These are phyloP conservation scores for Coemansia brasiliensis DNA, from an alignment of 192 early-diverging fungal species.

Conservation along the genomic window DNA sequence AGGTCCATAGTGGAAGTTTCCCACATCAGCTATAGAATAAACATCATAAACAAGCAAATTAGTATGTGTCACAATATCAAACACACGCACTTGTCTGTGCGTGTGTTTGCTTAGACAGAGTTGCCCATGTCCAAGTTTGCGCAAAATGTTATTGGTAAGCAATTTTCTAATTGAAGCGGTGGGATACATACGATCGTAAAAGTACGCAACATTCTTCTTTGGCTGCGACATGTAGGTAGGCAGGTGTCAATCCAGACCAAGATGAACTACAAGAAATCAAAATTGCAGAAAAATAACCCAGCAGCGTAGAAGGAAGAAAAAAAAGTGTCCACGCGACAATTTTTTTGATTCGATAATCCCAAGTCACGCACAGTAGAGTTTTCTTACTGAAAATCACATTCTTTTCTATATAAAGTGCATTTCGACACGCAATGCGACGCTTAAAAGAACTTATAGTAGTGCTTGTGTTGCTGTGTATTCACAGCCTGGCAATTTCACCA, in stretches of 20 bases:
- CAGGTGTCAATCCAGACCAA: conserved; percentile 2
- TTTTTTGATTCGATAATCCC: no score
- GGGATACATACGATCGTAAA: conserved; percentile 50
- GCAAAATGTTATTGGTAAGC: background rate
- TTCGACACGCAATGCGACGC: conserved; percentile 11
- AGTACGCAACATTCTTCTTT: conserved; percentile 55
- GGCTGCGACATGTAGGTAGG: conserved; percentile 19
- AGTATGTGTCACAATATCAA: conserved; percentile 2
- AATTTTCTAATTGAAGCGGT: background rate
- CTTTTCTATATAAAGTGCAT: background rate
- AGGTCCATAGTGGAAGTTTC: conserved; percentile 86
- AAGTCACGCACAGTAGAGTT: no score
- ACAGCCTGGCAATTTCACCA: background rate
- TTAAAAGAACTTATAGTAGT: background rate
- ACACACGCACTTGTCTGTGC: conserved; percentile 11
- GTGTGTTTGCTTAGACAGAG: no score
- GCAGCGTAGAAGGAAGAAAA: no score
- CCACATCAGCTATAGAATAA: conserved; percentile 59
- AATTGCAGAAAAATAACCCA: background rate
- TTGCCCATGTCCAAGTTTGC: background rate
- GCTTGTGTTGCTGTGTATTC: background rate
- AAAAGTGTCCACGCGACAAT: no score
- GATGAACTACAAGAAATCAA: background rate
- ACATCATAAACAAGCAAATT: background rate
- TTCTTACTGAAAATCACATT: no score